Conservation (phyloP, 768 basidiomycete genomes). For the Tulasnella sp. region DNA sequence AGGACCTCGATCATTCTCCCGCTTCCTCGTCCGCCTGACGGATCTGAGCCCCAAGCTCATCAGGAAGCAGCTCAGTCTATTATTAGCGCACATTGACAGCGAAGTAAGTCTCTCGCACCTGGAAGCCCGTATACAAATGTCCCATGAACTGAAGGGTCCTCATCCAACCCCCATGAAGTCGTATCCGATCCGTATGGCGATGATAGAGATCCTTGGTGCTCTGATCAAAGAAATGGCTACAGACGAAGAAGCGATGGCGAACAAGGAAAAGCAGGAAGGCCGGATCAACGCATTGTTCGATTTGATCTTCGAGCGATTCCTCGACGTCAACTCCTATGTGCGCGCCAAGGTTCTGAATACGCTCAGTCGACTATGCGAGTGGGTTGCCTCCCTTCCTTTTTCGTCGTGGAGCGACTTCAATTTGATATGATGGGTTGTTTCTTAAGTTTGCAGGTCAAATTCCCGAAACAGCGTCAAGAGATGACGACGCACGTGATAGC, state of each 20-base stretch:
- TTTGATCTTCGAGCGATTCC: conserved; percentile 72
- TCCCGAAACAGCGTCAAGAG: conserved; percentile 72
- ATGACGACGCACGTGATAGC: conserved; percentile 68
- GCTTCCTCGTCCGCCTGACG: conserved; percentile 69
- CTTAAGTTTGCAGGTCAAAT: conserved; percentile 50
- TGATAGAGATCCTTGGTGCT: conserved; percentile 80
- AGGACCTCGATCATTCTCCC: conserved; percentile 73
- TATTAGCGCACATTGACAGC: conserved; percentile 80
- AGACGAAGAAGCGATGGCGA: conserved; percentile 31
- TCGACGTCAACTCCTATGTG: conserved; percentile 85
- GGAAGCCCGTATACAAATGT: no score
- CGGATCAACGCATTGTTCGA: conserved; percentile 67
- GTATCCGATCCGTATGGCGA: conserved; percentile 91
- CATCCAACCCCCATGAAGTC: no score
- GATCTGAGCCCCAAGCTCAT: conserved; percentile 73
- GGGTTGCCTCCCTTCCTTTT: conserved; percentile 24
- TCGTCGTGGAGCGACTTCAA: no score
- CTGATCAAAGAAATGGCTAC: conserved; percentile 73
- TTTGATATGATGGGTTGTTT: no score
- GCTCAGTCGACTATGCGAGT: conserved; percentile 65
- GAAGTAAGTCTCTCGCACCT: conserved; percentile 45
- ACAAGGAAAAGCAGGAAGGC: conserved; percentile 24
- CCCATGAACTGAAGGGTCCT: not conserved
- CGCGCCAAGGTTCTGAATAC: conserved; percentile 78
- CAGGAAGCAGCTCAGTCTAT: conserved; percentile 78